Percentiles rank a stretch among this genome's conserved stretches.
These are phyloP conservation scores for Pythium folliculosum DNA, from an alignment of 352 stramenopile genomes.

Conservation along the genomic window DNA sequence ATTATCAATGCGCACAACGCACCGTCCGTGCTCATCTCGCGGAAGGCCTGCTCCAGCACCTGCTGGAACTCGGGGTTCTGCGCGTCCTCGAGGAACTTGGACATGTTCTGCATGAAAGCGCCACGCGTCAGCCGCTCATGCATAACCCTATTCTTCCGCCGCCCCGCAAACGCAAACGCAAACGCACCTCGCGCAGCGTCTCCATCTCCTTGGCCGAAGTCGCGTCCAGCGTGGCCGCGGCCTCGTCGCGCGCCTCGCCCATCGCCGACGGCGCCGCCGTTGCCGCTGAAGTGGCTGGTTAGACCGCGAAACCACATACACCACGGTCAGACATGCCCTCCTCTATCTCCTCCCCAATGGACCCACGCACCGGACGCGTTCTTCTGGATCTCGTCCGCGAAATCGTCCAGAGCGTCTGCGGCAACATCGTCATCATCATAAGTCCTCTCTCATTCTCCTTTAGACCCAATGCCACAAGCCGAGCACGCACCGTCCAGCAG, in stretches of 20 bases:
- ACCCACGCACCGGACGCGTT: slow-evolving; percentile 14
- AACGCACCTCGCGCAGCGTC: slow-evolving; percentile 56
- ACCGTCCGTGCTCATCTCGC: slow-evolving; percentile 76
- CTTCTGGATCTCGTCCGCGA: slow-evolving; percentile 67
- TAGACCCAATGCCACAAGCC: no score
- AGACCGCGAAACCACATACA: no score
- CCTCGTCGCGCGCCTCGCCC: slow-evolving; percentile 45
- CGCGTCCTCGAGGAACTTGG: slow-evolving; percentile 83
- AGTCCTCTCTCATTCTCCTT: not conserved
- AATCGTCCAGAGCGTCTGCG: slow-evolving; percentile 83
- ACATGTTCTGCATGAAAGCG: slow-evolving; percentile 62
- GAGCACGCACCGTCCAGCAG: slow-evolving; percentile 79
- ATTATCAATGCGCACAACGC: slow-evolving; percentile 9
- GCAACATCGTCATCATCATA: not conserved
- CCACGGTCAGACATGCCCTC: not conserved
- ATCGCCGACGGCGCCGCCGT: slow-evolving; percentile 35
- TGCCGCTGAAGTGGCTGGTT: slow-evolving; percentile 2
- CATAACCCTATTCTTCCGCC: no score
- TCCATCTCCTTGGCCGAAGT: slow-evolving; percentile 62
- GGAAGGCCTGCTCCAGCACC: slow-evolving; percentile 85
- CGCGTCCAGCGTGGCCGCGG: slow-evolving; percentile 44
- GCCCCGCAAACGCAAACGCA: not conserved
- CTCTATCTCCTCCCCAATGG: not conserved
- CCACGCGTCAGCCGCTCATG: not conserved
- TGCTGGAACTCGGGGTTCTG: slow-evolving; percentile 88